Conservation (phyloP, 306 rosid species). For the Rosa chinensis region DNA sequence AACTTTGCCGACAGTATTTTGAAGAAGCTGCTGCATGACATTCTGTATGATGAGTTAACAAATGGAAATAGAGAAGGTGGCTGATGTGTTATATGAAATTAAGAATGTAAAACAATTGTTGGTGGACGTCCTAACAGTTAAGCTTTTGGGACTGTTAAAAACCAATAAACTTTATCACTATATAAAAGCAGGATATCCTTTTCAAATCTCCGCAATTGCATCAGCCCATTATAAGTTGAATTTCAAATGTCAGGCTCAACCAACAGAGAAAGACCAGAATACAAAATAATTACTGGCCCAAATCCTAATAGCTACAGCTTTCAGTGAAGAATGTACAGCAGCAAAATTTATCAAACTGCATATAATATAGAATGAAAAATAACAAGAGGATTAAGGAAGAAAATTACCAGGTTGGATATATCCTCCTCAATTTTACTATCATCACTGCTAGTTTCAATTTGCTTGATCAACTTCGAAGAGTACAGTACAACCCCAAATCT, state of each 20-base stretch:
- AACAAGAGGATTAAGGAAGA: constrained; percentile 8
- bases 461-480: constrained; percentile 73
- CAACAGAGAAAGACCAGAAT: background rate
- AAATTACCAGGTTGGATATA: constrained; percentile 64
- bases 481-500: constrained; percentile 86
- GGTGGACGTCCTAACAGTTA: background rate
- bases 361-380: background rate
- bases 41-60: background rate
- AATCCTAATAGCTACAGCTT: constrained; percentile 7
- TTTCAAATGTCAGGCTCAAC: background rate
- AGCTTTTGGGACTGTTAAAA: background rate
- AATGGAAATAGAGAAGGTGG: background rate
- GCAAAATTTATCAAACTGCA: background rate
- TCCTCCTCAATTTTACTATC: constrained; percentile 55
- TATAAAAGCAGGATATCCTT: background rate
- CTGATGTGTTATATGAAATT: background rate
- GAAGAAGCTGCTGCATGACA: background rate
- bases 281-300: background rate
- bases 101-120: background rate
- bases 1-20: constrained; percentile 3
- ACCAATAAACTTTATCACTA: background rate
- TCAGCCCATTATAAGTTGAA: background rate
- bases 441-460: constrained; percentile 40
- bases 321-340: background rate
- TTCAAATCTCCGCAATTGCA: background rate